Conservation (phyloP, 2,329 filamentous ascomycete genomes). For the Paracoccidioides brasiliensis region DNA sequence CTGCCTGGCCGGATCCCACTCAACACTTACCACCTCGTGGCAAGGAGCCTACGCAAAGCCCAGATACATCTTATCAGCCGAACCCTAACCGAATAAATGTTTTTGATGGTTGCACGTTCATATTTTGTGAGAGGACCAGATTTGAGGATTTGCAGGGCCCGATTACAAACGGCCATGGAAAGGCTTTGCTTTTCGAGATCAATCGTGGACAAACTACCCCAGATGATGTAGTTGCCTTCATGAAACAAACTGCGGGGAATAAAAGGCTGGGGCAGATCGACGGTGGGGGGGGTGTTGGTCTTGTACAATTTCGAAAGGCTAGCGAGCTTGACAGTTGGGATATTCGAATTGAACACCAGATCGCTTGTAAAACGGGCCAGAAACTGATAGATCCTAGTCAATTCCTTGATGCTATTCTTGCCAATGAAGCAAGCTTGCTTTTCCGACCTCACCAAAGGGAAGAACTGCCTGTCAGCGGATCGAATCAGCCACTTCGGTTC, state of each 20-base stretch:
- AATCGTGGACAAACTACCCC: conserved; percentile 50
- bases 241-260: conserved; percentile 60
- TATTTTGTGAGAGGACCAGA: conserved; percentile 68
- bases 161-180: conserved; percentile 69
- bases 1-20: conserved; percentile 62
- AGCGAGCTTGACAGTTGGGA: conserved; percentile 54
- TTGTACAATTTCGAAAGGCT: conserved; percentile 57
- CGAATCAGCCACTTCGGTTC: neutral
- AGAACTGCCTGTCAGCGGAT: conserved; percentile 1
- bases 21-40: conserved; percentile 61
- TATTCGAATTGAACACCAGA: conserved; percentile 51
- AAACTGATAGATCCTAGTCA: conserved; percentile 79
- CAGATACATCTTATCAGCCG: conserved; percentile 58
- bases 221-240: conserved; percentile 64
- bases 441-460: conserved; percentile 50
- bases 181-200: conserved; percentile 57
- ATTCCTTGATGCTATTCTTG: conserved; percentile 78
- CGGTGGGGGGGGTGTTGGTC: conserved; percentile 55
- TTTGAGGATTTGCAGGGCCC: conserved; percentile 61
- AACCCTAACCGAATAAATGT: conserved; percentile 52
- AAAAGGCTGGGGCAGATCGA: conserved; percentile 55
- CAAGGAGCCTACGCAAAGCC: conserved; percentile 59
- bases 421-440: conserved; percentile 60
- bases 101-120: conserved; percentile 77
- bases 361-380: conserved; percentile 63